Conservation (phyloP, 352 stramenopile species). For the Pythium pyrilobum region DNA sequence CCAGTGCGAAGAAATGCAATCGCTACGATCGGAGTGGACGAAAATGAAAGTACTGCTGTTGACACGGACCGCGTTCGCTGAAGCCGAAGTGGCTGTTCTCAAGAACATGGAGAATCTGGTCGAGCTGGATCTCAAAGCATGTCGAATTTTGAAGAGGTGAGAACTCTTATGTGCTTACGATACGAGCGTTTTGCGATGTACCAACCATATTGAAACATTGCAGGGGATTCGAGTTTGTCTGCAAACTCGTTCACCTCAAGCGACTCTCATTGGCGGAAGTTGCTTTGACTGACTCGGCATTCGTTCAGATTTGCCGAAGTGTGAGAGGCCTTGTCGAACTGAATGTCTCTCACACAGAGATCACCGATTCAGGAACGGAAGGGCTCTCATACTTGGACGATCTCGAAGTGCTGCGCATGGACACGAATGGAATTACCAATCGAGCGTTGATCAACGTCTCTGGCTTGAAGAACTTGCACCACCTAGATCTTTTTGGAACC, state of each 20-base stretch:
- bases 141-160: constrained; percentile 66
- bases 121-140: constrained; percentile 65
- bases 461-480: constrained; percentile 42
- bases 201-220: background rate
- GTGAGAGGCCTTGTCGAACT: constrained; percentile 36
- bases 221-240: constrained; percentile 72
- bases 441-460: constrained; percentile 48
- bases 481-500: constrained; percentile 71
- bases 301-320: constrained; percentile 59
- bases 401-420: constrained; percentile 54
- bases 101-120: constrained; percentile 39
- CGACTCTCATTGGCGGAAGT: constrained; percentile 58
- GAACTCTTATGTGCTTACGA: too few relatives aligned
- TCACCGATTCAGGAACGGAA: constrained; percentile 50
- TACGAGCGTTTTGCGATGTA: background rate
- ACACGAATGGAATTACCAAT: constrained; percentile 64
- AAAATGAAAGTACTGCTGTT: constrained; percentile 54
- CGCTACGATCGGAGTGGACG: constrained; percentile 44
- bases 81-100: constrained; percentile 56
- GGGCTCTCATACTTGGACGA: constrained; percentile 45
- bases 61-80: constrained; percentile 50
- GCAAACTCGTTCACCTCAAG: constrained; percentile 42
- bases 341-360: constrained; percentile 65
- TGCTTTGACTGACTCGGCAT: constrained; percentile 42
- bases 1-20: constrained; percentile 54